Evolutionary conservation across 306 rosid species (phyloP).

Genomic region (Quercus gilva): DNA sequence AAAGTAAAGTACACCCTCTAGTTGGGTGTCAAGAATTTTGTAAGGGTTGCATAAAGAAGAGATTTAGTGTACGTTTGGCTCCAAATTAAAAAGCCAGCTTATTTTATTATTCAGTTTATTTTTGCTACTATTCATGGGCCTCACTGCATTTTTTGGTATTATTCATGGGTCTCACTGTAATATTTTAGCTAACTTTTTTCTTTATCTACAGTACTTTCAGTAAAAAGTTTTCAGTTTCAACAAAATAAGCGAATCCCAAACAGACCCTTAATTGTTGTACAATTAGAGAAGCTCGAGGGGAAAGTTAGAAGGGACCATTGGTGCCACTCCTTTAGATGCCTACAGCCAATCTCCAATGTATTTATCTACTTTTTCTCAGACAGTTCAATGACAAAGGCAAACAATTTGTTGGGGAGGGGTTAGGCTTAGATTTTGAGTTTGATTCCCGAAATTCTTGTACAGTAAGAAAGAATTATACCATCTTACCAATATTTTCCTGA

Average conservation of each 20-base stretch:
- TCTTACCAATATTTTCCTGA: not conserved
- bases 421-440: not conserved
- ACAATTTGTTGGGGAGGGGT: not conserved
- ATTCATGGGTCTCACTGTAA: accelerated
- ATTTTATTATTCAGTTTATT: too few relatives aligned
- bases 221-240: accelerated
- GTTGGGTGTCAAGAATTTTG: too few relatives aligned
- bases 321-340: not conserved
- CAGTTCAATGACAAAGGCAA: not conserved
- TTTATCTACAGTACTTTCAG: too few relatives aligned
- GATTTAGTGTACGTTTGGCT: not conserved
- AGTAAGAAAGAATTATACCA: not conserved
- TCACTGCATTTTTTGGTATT: too few relatives aligned
- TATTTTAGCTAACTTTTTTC: too few relatives aligned
- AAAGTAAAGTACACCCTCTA: too few relatives aligned
- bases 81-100: too few relatives aligned
- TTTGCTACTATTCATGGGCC: too few relatives aligned
- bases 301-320: not conserved
- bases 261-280: not conserved
- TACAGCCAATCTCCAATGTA: not conserved
- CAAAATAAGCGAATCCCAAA: accelerated
- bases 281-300: not conserved
- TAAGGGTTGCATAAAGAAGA: not conserved
- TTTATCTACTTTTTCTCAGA: not conserved
- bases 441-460: not conserved